These are phyloP conservation scores for Grammothele lineata DNA, from an alignment of 768 basidiomycete genomes.

Conservation along the genomic window DNA sequence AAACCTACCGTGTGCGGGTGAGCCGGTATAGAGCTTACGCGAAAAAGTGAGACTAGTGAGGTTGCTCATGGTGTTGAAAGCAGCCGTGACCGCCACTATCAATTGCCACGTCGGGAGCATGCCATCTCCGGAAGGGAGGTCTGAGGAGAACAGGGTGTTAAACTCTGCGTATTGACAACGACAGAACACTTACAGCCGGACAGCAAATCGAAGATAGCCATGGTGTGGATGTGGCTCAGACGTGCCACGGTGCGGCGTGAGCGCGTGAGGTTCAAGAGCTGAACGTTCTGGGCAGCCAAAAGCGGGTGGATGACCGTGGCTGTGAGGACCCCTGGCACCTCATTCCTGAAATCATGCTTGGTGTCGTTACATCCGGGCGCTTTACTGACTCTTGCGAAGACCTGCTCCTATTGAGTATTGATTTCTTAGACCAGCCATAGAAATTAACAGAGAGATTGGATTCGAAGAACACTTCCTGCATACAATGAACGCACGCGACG, in stretches of 20 bases:
- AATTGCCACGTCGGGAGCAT: slow-evolving; percentile 88
- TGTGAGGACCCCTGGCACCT: too few relatives aligned
- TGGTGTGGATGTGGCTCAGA: background rate
- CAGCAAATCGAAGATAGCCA: slow-evolving; percentile 9
- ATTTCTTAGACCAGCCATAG: too few relatives aligned
- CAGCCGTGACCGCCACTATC: slow-evolving; percentile 66
- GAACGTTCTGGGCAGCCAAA: too few relatives aligned
- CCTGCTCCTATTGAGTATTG: too few relatives aligned
- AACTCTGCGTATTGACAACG: too few relatives aligned
- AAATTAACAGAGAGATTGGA: too few relatives aligned
- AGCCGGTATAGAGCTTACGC: slow-evolving; percentile 63
- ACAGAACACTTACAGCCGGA: slow-evolving; percentile 13
- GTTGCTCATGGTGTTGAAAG: slow-evolving; percentile 88
- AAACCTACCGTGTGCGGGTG: slow-evolving; percentile 28
- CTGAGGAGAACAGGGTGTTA: slow-evolving; percentile 1
- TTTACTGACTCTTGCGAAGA: too few relatives aligned
- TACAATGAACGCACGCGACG: too few relatives aligned
- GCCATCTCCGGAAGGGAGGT: slow-evolving; percentile 62
- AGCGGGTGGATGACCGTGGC: too few relatives aligned
- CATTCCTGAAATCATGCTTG: too few relatives aligned
- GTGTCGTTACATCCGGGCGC: too few relatives aligned
- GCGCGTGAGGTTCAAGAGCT: slow-evolving; percentile 11
- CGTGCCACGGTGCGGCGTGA: background rate
- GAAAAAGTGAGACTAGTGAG: slow-evolving; percentile 75
- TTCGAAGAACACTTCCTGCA: too few relatives aligned